A percentile compares a stretch with the other conserved stretches of the same genome.
Evolutionary conservation across 2,329 filamentous ascomycete species (phyloP).

Genomic region (Trichoderma brevicompactum): DNA sequence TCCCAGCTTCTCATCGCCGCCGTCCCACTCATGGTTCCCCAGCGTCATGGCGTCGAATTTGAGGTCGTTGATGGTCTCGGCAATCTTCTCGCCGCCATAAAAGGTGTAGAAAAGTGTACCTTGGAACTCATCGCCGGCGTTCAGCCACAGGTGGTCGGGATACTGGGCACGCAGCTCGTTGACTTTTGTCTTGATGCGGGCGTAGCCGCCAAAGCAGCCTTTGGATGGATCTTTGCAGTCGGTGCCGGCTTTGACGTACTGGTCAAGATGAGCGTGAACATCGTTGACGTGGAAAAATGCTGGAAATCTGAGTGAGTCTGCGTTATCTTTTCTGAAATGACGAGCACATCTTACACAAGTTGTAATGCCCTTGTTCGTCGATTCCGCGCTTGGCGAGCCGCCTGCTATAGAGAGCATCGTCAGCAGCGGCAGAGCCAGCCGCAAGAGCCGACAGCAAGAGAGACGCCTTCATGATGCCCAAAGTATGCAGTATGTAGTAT

Average conservation of each 20-base stretch:
- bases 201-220: conserved; percentile 68
- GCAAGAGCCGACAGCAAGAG: conserved; percentile 39
- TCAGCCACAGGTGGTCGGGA: conserved; percentile 65
- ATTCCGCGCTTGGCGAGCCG: conserved; percentile 55
- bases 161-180: conserved; percentile 60
- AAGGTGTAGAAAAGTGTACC: conserved; percentile 70
- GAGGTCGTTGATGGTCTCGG: conserved; percentile 66
- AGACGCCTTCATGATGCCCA: conserved; percentile 15
- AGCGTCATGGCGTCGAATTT: conserved; percentile 71
- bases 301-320: conserved; percentile 30
- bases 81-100: conserved; percentile 70
- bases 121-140: conserved; percentile 72
- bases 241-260: conserved; percentile 64
- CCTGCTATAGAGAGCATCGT: conserved; percentile 56
- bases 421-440: conserved; percentile 39
- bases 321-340: no score
- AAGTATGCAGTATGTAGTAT: no score
- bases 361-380: conserved; percentile 55
- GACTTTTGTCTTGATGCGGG: conserved; percentile 65
- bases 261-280: conserved; percentile 68
- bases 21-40: conserved; percentile 70
- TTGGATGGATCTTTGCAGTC: conserved; percentile 61
- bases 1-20: conserved; percentile 65
- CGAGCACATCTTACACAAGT: conserved; percentile 50
- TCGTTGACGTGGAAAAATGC: conserved; percentile 73